These are phyloP conservation scores for Meyerozyma guilliermondii DNA, from an alignment of 1,139 yeast genomes.

Conservation along the genomic window DNA sequence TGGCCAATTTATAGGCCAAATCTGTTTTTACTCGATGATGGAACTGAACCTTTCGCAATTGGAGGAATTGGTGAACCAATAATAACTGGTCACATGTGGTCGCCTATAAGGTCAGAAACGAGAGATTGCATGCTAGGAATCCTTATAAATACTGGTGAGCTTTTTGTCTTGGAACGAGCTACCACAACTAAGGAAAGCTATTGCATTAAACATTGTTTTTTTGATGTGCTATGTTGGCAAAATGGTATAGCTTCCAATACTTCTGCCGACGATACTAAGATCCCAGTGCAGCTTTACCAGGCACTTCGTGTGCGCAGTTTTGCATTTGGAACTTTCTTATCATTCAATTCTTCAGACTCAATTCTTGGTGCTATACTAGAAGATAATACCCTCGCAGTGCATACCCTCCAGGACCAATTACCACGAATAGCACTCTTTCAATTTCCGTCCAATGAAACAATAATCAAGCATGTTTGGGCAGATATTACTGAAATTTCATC, in stretches of 20 bases:
- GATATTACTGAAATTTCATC: background rate
- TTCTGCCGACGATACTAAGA: background rate
- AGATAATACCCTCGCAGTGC: background rate
- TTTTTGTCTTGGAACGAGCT: constrained; percentile 12
- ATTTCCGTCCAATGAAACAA: background rate
- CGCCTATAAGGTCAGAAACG: constrained; percentile 17
- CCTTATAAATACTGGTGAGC: constrained; percentile 36
- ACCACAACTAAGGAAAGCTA: background rate
- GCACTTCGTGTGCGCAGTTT: background rate
- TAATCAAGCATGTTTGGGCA: constrained; percentile 4
- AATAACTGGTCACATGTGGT: constrained; percentile 36
- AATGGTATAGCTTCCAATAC: background rate
- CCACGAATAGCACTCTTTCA: background rate
- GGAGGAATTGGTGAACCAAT: constrained; percentile 28
- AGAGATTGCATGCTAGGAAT: constrained; percentile 31
- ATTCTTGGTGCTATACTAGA: background rate
- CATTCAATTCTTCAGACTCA: background rate
- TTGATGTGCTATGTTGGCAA: background rate
- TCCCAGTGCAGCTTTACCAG: background rate
- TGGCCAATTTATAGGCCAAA: constrained; percentile 28
- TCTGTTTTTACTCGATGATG: constrained; percentile 20
- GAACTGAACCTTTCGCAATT: constrained; percentile 27
- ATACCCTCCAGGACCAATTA: background rate
- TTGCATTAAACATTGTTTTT: background rate
- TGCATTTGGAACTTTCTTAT: background rate